phyloP scores from a whole-genome alignment of 2,329 filamentous ascomycete genomes.

The Septoria petroselini region DNA sequence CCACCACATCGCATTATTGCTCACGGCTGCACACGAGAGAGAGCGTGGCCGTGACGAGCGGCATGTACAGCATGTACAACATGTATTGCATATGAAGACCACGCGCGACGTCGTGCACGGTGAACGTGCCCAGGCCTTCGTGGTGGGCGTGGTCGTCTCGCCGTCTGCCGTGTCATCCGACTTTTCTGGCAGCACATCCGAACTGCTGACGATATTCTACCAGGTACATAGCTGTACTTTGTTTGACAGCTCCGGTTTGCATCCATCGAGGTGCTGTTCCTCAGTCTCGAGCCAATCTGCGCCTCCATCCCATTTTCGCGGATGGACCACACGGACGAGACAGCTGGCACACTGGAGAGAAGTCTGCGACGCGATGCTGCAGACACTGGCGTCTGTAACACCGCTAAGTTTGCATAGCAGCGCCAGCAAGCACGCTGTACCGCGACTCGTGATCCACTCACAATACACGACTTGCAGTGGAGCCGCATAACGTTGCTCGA shows the following conservation, averaged over 20 bases:
- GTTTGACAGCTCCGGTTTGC: not conserved
- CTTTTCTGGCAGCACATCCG: not conserved
- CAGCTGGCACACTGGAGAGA: slow-evolving; percentile 1
- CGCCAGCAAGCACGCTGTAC: not conserved
- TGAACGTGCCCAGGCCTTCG: not conserved
- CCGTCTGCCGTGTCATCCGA: slow-evolving; percentile 4
- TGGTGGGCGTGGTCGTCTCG: too few relatives aligned
- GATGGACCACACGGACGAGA: slow-evolving; percentile 2
- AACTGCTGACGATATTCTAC: slow-evolving; percentile 5
- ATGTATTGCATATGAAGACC: too few relatives aligned
- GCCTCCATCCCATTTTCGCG: not conserved
- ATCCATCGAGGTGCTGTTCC: not conserved
- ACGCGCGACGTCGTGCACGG: slow-evolving; percentile 6
- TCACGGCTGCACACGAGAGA: not conserved
- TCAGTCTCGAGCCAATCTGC: not conserved
- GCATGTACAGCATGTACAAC: too few relatives aligned
- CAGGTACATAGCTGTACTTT: not conserved
- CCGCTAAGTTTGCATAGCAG: not conserved
- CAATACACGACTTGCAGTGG: not conserved
- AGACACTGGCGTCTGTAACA: slow-evolving; percentile 3
- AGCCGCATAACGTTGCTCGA: slow-evolving; percentile 3
- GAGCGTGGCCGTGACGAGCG: slow-evolving; percentile 1
- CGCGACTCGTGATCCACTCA: slow-evolving; percentile 3
- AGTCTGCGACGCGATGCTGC: slow-evolving; percentile 7
- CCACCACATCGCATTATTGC: not conserved